Evolutionary conservation across 2,329 filamentous ascomycete genomes (phyloP).

Genomic region (Fusarium sp.): DNA sequence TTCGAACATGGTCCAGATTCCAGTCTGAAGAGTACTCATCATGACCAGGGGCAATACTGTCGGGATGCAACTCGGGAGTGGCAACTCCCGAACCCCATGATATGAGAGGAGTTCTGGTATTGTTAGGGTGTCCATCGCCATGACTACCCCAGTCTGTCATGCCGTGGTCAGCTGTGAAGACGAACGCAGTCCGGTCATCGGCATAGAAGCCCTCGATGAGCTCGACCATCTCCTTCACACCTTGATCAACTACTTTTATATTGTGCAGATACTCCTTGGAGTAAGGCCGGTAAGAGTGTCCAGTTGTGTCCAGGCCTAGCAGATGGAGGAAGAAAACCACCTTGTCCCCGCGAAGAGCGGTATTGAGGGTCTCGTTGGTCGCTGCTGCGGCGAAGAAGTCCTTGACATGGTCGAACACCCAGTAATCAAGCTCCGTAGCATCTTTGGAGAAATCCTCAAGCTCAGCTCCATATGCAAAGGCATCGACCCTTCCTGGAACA

Average conservation of each 20-base stretch:
- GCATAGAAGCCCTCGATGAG: conserved; percentile 87
- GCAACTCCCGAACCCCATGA: conserved; percentile 94
- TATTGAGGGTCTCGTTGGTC: conserved; percentile 78
- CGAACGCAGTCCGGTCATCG: conserved; percentile 87
- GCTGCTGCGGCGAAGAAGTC: conserved; percentile 83
- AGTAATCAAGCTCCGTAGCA: conserved; percentile 83
- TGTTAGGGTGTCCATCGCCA: conserved; percentile 96
- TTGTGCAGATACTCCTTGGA: conserved; percentile 96
- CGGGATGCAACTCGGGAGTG: conserved; percentile 68
- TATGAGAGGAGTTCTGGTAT: conserved; percentile 92
- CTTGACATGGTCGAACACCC: conserved; percentile 96
- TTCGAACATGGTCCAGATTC: conserved; percentile 80
- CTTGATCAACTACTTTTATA: conserved; percentile 91
- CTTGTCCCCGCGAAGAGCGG: conserved; percentile 81
- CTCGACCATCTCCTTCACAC: conserved; percentile 83
- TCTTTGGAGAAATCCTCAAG: conserved; percentile 90
- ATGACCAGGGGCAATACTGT: conserved; percentile 77
- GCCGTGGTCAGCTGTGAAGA: conserved; percentile 97
- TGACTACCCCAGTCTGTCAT: conserved; percentile 99
- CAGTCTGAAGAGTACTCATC: conserved; percentile 93
- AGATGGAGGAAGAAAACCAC: conserved; percentile 95
- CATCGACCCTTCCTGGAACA: conserved; percentile 84
- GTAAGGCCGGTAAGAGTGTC: conserved; percentile 87
- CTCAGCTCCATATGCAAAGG: conserved; percentile 84
- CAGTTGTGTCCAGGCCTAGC: conserved; percentile 89